Percentiles rank a stretch among this genome's conserved stretches.
Conservation (phyloP, 2,329 filamentous ascomycete genomes). For the Didymella pinodella region DNA sequence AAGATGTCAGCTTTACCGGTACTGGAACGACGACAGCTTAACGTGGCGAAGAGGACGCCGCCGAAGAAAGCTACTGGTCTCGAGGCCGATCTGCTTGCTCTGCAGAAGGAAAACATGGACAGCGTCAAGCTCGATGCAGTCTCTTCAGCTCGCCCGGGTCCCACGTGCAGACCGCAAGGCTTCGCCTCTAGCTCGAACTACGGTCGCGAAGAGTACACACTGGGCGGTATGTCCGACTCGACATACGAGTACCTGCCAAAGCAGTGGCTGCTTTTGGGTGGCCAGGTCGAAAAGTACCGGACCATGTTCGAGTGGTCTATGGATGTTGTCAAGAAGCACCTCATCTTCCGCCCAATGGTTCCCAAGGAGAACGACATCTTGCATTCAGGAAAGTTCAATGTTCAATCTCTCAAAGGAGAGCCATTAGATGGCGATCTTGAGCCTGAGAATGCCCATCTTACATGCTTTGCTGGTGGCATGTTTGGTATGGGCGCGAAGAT, state of each 20-base stretch:
- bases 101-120: slow-evolving; percentile 10
- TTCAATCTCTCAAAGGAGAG: slow-evolving; percentile 40
- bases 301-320: slow-evolving; percentile 65
- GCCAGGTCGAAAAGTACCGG: slow-evolving; percentile 56
- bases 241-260: slow-evolving; percentile 58
- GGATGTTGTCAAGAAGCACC: slow-evolving; percentile 55
- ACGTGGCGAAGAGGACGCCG: slow-evolving; percentile 29
- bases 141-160: slow-evolving; percentile 19
- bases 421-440: slow-evolving; percentile 39
- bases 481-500: slow-evolving; percentile 72
- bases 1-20: slow-evolving; percentile 26
- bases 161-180: slow-evolving; percentile 58
- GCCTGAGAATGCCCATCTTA: slow-evolving; percentile 65
- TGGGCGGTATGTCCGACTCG: slow-evolving; percentile 53
- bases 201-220: slow-evolving; percentile 54
- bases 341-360: slow-evolving; percentile 61
- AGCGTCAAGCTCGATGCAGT: slow-evolving; percentile 8
- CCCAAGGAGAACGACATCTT: slow-evolving; percentile 57
- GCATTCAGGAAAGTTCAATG: slow-evolving; percentile 48
- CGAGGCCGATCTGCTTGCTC: slow-evolving; percentile 17
- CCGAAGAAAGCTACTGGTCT: slow-evolving; percentile 15
- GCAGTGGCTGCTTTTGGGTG: slow-evolving; percentile 58
- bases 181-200: slow-evolving; percentile 60
- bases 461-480: slow-evolving; percentile 76
- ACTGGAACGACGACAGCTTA: slow-evolving; percentile 35